Conservation (phyloP, 192 early-diverging fungal genomes). For the Piromyces finnis region DNA sequence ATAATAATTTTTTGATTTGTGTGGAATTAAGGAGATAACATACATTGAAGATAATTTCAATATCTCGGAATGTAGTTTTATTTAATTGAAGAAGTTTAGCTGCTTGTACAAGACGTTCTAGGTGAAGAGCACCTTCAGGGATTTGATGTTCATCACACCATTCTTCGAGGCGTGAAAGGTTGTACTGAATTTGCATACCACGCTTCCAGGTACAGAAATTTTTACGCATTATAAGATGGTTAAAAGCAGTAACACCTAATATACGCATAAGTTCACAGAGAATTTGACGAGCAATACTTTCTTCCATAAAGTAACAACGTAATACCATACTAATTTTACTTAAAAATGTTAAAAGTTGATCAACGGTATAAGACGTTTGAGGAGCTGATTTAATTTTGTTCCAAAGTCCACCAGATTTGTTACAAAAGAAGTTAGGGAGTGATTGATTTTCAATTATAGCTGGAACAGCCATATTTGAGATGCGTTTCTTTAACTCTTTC, state of each 20-base stretch:
- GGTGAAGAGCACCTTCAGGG: constrained; percentile 70
- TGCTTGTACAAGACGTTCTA: constrained; percentile 88
- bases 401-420: constrained; percentile 76
- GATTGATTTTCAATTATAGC: constrained; percentile 93
- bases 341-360: constrained; percentile 83
- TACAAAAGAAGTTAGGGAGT: constrained; percentile 82
- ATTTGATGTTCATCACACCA: constrained; percentile 96
- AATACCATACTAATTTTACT: constrained; percentile 86
- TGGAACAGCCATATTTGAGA: constrained; percentile 86
- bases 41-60: constrained; percentile 97
- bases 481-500: constrained; percentile 88
- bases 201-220: constrained; percentile 99
- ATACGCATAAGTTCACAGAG: constrained; percentile 86
- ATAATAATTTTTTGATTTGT: constrained; percentile 94
- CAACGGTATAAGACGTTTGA: constrained; percentile 69
- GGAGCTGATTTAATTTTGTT: constrained; percentile 71
- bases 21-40: constrained; percentile 89
- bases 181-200: constrained; percentile 99
- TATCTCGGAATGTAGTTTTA: constrained; percentile 72
- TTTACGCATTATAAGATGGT: constrained; percentile 92
- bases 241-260: constrained; percentile 90
- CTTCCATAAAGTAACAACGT: constrained; percentile 95
- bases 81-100: constrained; percentile 93
- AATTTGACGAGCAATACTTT: constrained; percentile 77
- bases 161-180: constrained; percentile 89